Conservation (phyloP, 2,329 filamentous ascomycete species). For the Monosporascus sp. region DNA sequence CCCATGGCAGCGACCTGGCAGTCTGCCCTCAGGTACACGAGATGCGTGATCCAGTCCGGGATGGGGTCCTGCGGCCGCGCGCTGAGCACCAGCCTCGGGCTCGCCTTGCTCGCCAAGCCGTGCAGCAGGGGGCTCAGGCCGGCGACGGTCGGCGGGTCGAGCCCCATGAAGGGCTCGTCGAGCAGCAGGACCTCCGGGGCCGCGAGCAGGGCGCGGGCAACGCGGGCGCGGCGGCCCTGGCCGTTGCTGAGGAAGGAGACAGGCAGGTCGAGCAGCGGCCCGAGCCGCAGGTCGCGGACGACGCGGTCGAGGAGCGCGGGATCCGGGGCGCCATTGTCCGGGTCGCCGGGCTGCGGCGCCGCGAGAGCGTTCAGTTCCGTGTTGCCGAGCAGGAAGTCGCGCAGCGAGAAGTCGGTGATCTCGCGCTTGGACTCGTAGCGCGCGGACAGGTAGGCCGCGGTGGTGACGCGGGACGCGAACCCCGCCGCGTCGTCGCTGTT, state of each 20-base stretch:
- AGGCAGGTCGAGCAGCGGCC: constrained; percentile 68
- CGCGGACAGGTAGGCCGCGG: constrained; percentile 81
- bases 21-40: constrained; percentile 66
- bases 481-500: constrained; percentile 56
- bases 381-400: constrained; percentile 76
- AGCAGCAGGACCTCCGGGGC: constrained; percentile 77
- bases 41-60: constrained; percentile 85
- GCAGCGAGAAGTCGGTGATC: constrained; percentile 79
- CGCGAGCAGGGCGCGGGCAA: constrained; percentile 77
- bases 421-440: constrained; percentile 87
- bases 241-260: constrained; percentile 91
- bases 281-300: constrained; percentile 64
- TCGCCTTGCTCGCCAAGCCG: constrained; percentile 59
- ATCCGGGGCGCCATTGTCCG: constrained; percentile 47
- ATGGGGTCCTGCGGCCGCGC: constrained; percentile 81
- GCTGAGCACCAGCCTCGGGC: constrained; percentile 70
- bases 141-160: constrained; percentile 78
- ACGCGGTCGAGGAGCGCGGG: constrained; percentile 54
- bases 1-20: constrained; percentile 64
- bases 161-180: constrained; percentile 94
- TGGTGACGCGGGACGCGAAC: constrained; percentile 48
- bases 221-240: constrained; percentile 79
- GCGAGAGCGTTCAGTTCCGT: constrained; percentile 75
- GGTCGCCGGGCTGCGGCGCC: constrained; percentile 37
- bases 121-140: constrained; percentile 68